Evolutionary conservation across 345 rosid species (phyloP).

Genomic region (Mercurialis annua): DNA sequence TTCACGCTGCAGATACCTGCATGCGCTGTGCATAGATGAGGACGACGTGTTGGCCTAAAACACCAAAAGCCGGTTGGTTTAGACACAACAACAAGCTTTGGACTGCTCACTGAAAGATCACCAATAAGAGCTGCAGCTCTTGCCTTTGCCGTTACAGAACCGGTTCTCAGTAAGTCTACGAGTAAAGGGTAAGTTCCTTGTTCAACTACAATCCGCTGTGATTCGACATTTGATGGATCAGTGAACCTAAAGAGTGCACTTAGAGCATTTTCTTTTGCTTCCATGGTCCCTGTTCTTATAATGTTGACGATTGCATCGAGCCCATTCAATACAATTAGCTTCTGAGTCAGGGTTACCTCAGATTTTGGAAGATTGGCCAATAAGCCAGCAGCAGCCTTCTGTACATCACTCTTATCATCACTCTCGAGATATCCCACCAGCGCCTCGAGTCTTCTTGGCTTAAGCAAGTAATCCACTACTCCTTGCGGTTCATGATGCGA

Average conservation of each 20-base stretch:
- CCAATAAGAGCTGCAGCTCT: constrained; percentile 64
- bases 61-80: constrained; percentile 39
- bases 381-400: constrained; percentile 67
- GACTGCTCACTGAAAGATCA: constrained; percentile 52
- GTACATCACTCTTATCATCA: constrained; percentile 44
- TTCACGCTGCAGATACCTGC: constrained; percentile 48
- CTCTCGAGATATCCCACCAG: constrained; percentile 62
- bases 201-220: constrained; percentile 49
- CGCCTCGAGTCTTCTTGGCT: constrained; percentile 56
- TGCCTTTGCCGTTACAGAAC: constrained; percentile 51
- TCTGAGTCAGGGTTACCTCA: constrained; percentile 40
- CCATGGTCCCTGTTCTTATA: constrained; percentile 43
- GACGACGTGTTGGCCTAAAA: constrained; percentile 30
- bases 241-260: constrained; percentile 63
- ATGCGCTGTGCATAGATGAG: constrained; percentile 44
- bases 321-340: constrained; percentile 52
- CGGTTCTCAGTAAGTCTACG: constrained; percentile 41
- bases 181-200: constrained; percentile 51
- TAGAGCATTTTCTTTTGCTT: constrained; percentile 64
- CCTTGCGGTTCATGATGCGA: constrained; percentile 53
- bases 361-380: constrained; percentile 67
- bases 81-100: constrained; percentile 31
- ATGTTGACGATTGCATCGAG: constrained; percentile 40
- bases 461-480: constrained; percentile 57
- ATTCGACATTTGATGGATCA: constrained; percentile 42